Conservation (phyloP, 345 rosid species). For the Carallia brachiata region DNA sequence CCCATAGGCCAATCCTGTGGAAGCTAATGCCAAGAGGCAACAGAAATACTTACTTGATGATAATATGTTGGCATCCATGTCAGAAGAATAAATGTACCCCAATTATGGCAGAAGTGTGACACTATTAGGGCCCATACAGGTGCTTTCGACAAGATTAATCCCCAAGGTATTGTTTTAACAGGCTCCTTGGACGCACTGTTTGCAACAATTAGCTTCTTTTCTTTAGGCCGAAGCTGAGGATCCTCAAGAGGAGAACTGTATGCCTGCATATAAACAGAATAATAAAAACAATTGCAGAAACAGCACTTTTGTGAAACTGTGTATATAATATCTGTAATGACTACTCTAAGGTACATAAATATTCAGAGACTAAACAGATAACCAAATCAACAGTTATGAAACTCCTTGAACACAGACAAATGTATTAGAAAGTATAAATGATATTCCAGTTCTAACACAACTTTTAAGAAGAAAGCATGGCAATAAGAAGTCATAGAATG, state of each 20-base stretch:
- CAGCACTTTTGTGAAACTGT: neutral
- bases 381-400: neutral
- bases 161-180: slow-evolving; percentile 82
- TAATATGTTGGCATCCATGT: slow-evolving; percentile 99
- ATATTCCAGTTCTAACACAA: neutral
- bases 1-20: neutral
- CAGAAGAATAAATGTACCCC: slow-evolving; percentile 93
- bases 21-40: neutral
- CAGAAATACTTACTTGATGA: slow-evolving; percentile 57
- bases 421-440: neutral
- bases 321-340: neutral
- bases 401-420: neutral
- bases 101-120: slow-evolving; percentile 88
- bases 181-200: slow-evolving; percentile 60
- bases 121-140: slow-evolving; percentile 89
- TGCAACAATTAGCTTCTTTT: slow-evolving; percentile 59
- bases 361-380: neutral
- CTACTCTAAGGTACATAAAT: neutral
- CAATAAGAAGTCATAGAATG: neutral
- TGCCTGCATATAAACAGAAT: slow-evolving; percentile 48
- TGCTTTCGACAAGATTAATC: slow-evolving; percentile 69
- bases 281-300: neutral
- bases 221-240: slow-evolving; percentile 61
- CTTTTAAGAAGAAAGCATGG: slow-evolving; percentile 9
- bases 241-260: slow-evolving; percentile 83